phyloP scores from a whole-genome alignment of 1,139 yeast genomes.

The Trichomonascaceae sp. region DNA sequence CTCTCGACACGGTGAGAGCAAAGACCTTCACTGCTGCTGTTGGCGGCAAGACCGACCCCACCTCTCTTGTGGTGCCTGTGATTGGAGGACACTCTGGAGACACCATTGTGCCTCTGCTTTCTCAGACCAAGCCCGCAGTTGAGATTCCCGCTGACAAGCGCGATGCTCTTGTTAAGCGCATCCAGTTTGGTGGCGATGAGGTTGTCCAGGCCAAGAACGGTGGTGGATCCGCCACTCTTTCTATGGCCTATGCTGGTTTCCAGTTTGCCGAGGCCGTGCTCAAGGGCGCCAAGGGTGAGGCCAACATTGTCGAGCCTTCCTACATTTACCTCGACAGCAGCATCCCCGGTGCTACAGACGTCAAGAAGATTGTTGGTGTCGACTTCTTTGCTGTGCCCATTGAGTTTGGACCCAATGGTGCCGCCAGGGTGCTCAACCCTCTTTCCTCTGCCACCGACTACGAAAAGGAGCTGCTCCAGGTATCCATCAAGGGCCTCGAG shows the following conservation, averaged over 20 bases:
- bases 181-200: constrained; percentile 98
- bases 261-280: constrained; percentile 83
- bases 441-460: constrained; percentile 19
- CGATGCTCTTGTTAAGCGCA: constrained; percentile 76
- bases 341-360: constrained; percentile 26
- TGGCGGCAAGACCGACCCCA: constrained; percentile 52
- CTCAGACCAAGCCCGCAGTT: constrained; percentile 44
- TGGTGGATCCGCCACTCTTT: constrained; percentile 96
- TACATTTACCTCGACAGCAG: constrained; percentile 31
- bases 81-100: constrained; percentile 99
- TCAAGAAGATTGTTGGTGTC: constrained; percentile 37
- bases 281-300: constrained; percentile 45
- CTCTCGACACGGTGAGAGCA: constrained; percentile 88
- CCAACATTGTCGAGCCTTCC: constrained; percentile 63
- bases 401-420: constrained; percentile 74
- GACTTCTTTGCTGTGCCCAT: constrained; percentile 89
- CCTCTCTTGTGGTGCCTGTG: constrained; percentile 42
- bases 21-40: constrained; percentile 79
- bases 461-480: constrained; percentile 48
- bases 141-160: constrained; percentile 36
- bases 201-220: constrained; percentile 98
- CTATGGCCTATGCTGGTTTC: constrained; percentile 99
- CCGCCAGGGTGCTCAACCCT: constrained; percentile 45
- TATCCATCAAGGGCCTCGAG: constrained; percentile 72
- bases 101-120: constrained; percentile 90